Percentiles rank a stretch among this genome's conserved stretches.
Conservation (phyloP, 768 basidiomycete genomes). For the Pholiota conissans region DNA sequence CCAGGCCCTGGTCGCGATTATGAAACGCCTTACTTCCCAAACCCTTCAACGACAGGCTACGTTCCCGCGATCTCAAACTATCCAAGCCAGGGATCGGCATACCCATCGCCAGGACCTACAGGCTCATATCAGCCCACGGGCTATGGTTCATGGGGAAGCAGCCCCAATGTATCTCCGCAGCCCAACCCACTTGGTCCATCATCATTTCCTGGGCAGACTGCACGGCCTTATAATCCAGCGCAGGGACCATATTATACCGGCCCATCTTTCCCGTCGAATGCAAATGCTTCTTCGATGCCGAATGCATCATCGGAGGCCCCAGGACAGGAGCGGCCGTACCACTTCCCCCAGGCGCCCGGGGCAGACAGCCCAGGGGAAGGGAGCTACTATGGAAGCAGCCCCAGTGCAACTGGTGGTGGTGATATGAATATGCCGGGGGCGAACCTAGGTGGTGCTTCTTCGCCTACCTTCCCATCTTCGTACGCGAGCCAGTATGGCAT, state of each 20-base stretch:
- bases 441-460: neutral
- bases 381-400: neutral
- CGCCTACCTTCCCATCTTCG: neutral
- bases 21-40: neutral
- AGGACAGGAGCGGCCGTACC: neutral
- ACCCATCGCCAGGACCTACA: neutral
- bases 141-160: constrained; percentile 15
- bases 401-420: too few species aligned
- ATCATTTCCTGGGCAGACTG: constrained; percentile 14
- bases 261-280: constrained; percentile 23
- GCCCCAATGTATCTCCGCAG: constrained; percentile 20
- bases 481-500: constrained; percentile 8
- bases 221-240: constrained; percentile 15
- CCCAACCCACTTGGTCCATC: constrained; percentile 19
- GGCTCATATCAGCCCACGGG: constrained; percentile 18
- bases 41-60: neutral
- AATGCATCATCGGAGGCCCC: neutral
- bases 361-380: neutral
- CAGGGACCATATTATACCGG: constrained; percentile 9
- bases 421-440: constrained; percentile 2
- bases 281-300: neutral
- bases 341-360: neutral
- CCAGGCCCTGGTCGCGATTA: neutral
- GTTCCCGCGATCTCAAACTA: neutral
- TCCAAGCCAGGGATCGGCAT: neutral